A percentile compares a stretch with the other conserved stretches of the same genome.
Conservation (phyloP, 768 basidiomycete species). For the Mycena galopus region DNA sequence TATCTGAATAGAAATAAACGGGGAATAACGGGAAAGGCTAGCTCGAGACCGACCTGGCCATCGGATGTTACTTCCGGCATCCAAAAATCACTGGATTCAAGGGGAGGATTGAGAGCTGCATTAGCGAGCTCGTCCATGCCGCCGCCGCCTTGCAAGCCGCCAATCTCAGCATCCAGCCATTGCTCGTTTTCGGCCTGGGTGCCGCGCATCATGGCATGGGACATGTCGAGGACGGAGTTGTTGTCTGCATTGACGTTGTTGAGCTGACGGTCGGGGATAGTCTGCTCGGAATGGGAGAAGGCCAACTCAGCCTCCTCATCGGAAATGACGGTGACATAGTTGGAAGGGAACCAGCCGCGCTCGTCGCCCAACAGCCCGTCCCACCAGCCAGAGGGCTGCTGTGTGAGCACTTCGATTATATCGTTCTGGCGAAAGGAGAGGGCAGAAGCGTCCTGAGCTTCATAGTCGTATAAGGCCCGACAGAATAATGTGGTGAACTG, state of each 20-base stretch:
- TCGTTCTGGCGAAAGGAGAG: conserved; percentile 90
- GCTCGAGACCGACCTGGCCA: conserved; percentile 75
- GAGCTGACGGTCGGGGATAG: conserved; percentile 49
- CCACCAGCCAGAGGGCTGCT: conserved; percentile 97
- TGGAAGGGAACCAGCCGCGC: conserved; percentile 97
- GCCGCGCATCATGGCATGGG: conserved; percentile 60
- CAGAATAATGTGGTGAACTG: conserved; percentile 86
- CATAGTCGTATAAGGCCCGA: conserved; percentile 92
- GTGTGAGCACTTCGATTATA: conserved; percentile 93
- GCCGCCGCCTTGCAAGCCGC: conserved; percentile 47
- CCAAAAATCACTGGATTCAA: conserved; percentile 86
- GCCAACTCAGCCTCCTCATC: conserved; percentile 85
- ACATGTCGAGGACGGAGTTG: conserved; percentile 60
- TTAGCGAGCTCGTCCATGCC: conserved; percentile 49
- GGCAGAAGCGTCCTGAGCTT: conserved; percentile 88
- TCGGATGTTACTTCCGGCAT: conserved; percentile 86
- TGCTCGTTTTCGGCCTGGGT: conserved; percentile 64
- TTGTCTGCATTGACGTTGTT: conserved; percentile 42
- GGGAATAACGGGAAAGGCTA: background rate
- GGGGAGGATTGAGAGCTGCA: conserved; percentile 44
- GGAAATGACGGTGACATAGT: conserved; percentile 86
- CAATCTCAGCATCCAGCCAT: conserved; percentile 67
- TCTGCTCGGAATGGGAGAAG: conserved; percentile 64
- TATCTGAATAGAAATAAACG: conserved; percentile 66
- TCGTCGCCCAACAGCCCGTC: conserved; percentile 92